phyloP scores from a whole-genome alignment of 768 basidiomycete species.

The Glaciozyma antarctica region DNA sequence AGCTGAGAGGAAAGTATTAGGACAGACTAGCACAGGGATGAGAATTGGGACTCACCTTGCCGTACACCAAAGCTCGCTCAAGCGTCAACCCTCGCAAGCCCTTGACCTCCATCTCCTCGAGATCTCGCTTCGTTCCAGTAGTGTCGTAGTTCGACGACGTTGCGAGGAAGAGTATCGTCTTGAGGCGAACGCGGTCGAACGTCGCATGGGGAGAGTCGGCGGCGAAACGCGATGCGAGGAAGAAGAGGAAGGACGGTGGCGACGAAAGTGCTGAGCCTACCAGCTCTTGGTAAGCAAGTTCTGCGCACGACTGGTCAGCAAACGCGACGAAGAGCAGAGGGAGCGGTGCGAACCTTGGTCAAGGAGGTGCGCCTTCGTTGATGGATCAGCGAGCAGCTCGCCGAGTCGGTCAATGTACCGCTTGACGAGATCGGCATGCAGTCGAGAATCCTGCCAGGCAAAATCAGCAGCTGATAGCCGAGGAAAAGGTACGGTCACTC shows the following conservation, averaged over 20 bases:
- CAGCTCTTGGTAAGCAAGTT: slow-evolving; percentile 7
- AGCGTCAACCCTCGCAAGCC: slow-evolving; percentile 19
- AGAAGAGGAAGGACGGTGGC: slow-evolving; percentile 15
- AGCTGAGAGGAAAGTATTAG: slow-evolving; percentile 3
- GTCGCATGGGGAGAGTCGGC: not conserved
- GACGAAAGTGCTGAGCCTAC: not conserved
- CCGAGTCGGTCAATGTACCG: slow-evolving; percentile 21
- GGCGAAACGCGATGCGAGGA: slow-evolving; percentile 8
- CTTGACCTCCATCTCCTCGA: slow-evolving; percentile 24
- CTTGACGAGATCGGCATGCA: slow-evolving; percentile 31
- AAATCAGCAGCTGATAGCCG: not conserved
- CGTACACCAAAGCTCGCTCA: slow-evolving; percentile 20
- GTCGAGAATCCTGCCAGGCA: slow-evolving; percentile 12
- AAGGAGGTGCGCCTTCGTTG: slow-evolving; percentile 8
- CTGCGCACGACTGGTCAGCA: not conserved
- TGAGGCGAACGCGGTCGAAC: slow-evolving; percentile 22
- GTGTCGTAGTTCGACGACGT: slow-evolving; percentile 19
- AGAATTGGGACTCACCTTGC: slow-evolving; percentile 11
- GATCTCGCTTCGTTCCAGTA: slow-evolving; percentile 4
- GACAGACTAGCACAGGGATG: too few relatives aligned
- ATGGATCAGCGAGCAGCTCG: slow-evolving; percentile 8
- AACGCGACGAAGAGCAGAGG: too few relatives aligned
- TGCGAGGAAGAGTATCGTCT: slow-evolving; percentile 21
- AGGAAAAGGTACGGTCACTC: not conserved
- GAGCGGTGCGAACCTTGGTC: slow-evolving; percentile 17